Conservation (phyloP, 257 asterid genomes). For the Solanum lycopersicoides region DNA sequence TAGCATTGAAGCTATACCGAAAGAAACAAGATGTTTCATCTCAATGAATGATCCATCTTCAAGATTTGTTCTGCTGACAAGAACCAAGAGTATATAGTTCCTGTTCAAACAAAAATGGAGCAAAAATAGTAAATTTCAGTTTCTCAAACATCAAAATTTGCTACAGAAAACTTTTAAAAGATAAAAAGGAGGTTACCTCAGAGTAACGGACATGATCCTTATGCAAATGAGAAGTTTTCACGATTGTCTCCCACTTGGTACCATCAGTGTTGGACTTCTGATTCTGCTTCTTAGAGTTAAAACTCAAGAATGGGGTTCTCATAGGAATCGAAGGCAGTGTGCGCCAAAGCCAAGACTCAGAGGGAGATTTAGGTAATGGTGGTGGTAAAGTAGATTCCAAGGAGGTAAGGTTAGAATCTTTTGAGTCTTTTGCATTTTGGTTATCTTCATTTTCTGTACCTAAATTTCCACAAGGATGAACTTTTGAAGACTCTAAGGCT, state of each 20-base stretch:
- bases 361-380: conserved; percentile 96
- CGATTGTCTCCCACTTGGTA: conserved; percentile 81
- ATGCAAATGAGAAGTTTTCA: conserved; percentile 44
- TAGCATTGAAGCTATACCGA: background rate
- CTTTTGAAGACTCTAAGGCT: background rate
- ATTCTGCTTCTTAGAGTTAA: conserved; percentile 31
- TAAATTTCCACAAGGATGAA: conserved; percentile 8
- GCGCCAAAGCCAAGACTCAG: conserved; percentile 96
- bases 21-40: background rate
- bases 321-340: conserved; percentile 52
- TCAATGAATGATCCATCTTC: background rate
- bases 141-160: background rate
- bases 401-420: conserved; percentile 8
- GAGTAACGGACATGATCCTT: conserved; percentile 50
- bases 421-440: background rate
- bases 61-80: background rate
- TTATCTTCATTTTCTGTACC: conserved; percentile 6
- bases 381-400: conserved; percentile 58
- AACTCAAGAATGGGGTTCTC: conserved; percentile 36
- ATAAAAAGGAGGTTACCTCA: conserved; percentile 32
- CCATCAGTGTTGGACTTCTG: conserved; percentile 26
- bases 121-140: background rate
- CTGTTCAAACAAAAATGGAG: background rate
- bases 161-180: background rate
- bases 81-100: background rate